A percentile compares a stretch with the other conserved stretches of the same genome.
phyloP scores from a whole-genome alignment of 1,284 basidiomycete genomes.

The Irpex rosettiformis region DNA sequence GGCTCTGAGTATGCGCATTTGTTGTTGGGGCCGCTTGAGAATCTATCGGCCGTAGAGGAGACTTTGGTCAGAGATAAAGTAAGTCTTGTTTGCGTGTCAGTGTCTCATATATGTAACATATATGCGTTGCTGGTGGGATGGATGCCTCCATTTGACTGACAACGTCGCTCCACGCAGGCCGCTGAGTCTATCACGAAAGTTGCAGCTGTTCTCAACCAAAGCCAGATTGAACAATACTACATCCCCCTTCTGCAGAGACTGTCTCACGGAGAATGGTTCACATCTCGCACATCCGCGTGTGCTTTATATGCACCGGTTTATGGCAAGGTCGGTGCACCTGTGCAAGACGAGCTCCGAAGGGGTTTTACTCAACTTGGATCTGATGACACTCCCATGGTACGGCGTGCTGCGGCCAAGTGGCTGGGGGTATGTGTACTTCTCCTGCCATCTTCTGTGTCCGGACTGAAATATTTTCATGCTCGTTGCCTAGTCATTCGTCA shows the following conservation, averaged over 20 bases:
- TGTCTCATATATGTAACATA: not conserved
- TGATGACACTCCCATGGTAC: constrained; percentile 99
- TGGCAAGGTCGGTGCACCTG: constrained; percentile 64
- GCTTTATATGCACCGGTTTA: constrained; percentile 96
- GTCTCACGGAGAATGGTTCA: constrained; percentile 97
- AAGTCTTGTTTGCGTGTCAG: constrained; percentile 17
- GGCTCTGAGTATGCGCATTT: constrained; percentile 88
- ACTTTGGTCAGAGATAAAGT: constrained; percentile 98
- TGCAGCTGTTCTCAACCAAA: constrained; percentile 72
- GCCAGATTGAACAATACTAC: constrained; percentile 89
- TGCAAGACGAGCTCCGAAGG: constrained; percentile 90
- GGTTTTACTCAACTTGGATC: constrained; percentile 81
- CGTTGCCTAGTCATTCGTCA: constrained; percentile 64
- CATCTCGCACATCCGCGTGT: constrained; percentile 95
- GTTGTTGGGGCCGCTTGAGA: constrained; percentile 91
- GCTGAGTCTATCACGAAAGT: constrained; percentile 96
- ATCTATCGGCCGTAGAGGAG: constrained; percentile 96
- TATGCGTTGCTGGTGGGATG: not conserved
- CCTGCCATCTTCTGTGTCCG: not conserved
- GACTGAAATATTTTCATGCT: constrained; percentile 2
- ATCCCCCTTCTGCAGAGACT: constrained; percentile 91
- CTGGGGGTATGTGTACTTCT: constrained; percentile 70
- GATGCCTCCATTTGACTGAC: not conserved
- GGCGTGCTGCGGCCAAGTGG: constrained; percentile 94
- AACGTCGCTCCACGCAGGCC: constrained; percentile 52